phyloP scores from a whole-genome alignment of 2,329 filamentous ascomycete genomes.

The Bipolaris oryzae region DNA sequence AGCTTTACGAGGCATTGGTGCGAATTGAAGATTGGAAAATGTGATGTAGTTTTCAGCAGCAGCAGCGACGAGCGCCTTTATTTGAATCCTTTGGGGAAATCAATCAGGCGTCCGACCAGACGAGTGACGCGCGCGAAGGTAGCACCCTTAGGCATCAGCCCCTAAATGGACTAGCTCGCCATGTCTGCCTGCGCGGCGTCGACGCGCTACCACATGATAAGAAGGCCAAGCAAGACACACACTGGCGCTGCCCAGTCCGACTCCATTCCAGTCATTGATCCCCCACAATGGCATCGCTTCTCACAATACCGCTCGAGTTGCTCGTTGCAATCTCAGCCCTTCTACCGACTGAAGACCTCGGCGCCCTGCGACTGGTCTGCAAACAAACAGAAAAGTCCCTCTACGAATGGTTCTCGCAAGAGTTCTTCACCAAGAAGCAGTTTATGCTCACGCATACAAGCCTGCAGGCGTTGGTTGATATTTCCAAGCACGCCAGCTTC shows the following conservation, averaged over 20 bases:
- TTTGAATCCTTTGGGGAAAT: constrained; percentile 17
- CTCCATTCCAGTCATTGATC: background rate
- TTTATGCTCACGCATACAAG: constrained; percentile 68
- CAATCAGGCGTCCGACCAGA: constrained; percentile 7
- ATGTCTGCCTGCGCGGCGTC: constrained; percentile 24
- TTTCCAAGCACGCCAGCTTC: constrained; percentile 49
- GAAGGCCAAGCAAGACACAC: constrained; percentile 2
- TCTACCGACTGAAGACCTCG: constrained; percentile 63
- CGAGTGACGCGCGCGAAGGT: constrained; percentile 9
- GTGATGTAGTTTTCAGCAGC: background rate
- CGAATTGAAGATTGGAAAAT: background rate
- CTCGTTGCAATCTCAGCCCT: constrained; percentile 59
- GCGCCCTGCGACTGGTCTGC: constrained; percentile 61
- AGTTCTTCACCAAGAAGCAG: constrained; percentile 70
- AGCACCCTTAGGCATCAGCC: constrained; percentile 21
- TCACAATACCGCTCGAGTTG: constrained; percentile 62
- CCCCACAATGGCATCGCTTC: constrained; percentile 29
- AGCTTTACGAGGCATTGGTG: constrained; percentile 32
- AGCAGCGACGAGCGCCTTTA: constrained; percentile 6
- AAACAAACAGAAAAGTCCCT: constrained; percentile 61
- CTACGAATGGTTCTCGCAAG: constrained; percentile 62
- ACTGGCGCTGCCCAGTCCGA: background rate
- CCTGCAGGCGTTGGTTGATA: constrained; percentile 58
- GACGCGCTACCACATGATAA: constrained; percentile 24
- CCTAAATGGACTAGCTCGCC: constrained; percentile 9